Conservation (phyloP, 306 rosid genomes). For the Fagus crenata region DNA sequence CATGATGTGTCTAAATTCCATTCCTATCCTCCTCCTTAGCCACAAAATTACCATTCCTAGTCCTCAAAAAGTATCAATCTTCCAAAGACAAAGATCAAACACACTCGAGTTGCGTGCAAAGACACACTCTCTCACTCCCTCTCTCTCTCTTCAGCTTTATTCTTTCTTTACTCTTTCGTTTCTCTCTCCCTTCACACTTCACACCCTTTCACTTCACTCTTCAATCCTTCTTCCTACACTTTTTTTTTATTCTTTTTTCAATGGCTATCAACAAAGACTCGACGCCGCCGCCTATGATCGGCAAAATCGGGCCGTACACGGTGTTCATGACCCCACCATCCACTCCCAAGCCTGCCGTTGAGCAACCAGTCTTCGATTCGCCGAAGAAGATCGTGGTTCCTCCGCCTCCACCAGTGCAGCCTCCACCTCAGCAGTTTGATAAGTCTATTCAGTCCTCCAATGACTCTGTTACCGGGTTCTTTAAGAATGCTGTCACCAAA, state of each 20-base stretch:
- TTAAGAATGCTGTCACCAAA: constrained; percentile 71
- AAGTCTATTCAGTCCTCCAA: constrained; percentile 40
- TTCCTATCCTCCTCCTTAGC: no score
- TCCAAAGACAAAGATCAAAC: constrained; percentile 16
- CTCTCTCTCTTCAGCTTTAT: background rate
- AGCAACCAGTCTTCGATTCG: constrained; percentile 43
- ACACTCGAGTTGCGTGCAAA: constrained; percentile 33
- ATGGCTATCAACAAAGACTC: constrained; percentile 74
- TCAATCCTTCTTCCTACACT: background rate
- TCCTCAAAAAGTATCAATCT: background rate
- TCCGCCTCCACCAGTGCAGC: constrained; percentile 60
- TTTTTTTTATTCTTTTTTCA: background rate
- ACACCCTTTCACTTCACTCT: constrained; percentile 1
- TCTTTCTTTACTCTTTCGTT: constrained; percentile 4
- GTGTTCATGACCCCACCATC: constrained; percentile 97
- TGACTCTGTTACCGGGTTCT: constrained; percentile 59
- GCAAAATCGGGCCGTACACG: constrained; percentile 97
- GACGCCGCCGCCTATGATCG: constrained; percentile 84
- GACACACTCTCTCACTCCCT: background rate
- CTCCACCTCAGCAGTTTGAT: constrained; percentile 84
- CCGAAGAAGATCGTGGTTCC: constrained; percentile 66
- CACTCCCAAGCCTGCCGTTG: constrained; percentile 55
- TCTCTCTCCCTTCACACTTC: background rate
- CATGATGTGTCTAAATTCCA: no score
- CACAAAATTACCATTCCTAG: background rate